Percentiles rank a stretch among this genome's conserved stretches.
phyloP scores from a whole-genome alignment of 2,329 filamentous ascomycete species.

The Plectosphaerella plurivora region DNA sequence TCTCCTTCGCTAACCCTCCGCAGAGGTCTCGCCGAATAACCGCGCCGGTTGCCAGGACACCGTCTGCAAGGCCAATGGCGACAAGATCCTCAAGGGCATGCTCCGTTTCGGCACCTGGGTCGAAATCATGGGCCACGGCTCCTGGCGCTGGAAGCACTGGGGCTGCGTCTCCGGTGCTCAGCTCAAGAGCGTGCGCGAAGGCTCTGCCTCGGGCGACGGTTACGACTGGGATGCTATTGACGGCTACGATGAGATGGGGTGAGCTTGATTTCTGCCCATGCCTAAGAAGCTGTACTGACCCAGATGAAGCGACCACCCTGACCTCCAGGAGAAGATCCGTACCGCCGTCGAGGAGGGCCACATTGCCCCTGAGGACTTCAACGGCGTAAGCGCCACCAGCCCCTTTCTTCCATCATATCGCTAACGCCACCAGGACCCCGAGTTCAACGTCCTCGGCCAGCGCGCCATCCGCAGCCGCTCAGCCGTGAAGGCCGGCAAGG shows the following conservation, averaged over 20 bases:
- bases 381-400: constrained; percentile 60
- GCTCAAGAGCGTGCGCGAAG: constrained; percentile 60
- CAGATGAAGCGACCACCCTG: constrained; percentile 40
- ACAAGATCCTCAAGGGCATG: constrained; percentile 76
- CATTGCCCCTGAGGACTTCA: constrained; percentile 83
- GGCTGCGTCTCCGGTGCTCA: constrained; percentile 81
- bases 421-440: constrained; percentile 55
- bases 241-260: constrained; percentile 71
- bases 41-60: constrained; percentile 71
- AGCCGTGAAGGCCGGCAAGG: constrained; percentile 21
- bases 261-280: constrained; percentile 16
- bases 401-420: too few relatives aligned
- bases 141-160: constrained; percentile 85
- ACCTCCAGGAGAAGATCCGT: constrained; percentile 68
- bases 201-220: constrained; percentile 39
- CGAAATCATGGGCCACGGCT: constrained; percentile 53
- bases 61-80: constrained; percentile 63
- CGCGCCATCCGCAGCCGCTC: constrained; percentile 53
- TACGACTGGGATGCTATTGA: constrained; percentile 67
- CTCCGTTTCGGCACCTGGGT: constrained; percentile 75
- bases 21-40: constrained; percentile 67
- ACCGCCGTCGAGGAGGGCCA: constrained; percentile 72
- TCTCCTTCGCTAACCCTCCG: constrained; percentile 4
- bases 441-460: constrained; percentile 66
- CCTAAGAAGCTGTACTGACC: too few relatives aligned